Base-by-base conservation (phyloP, 257 asterid genomes). In the Nicotiana paniculata region DNA sequence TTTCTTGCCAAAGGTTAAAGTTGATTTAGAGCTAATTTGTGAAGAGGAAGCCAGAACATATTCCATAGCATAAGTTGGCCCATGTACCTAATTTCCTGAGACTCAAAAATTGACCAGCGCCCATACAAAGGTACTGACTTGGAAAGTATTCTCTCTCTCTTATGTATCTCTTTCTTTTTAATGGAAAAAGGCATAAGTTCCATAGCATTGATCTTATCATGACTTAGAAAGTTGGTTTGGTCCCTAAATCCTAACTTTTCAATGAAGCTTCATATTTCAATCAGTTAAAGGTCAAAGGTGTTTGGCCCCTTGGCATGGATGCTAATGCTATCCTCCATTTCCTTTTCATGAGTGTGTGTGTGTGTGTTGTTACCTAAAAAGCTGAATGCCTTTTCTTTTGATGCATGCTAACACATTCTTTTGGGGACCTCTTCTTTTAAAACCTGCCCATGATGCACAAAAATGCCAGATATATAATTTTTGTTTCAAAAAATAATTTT, bases 211-310 rank as follows among this genome's bases (percentile, higher is more conserved):
- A 46, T 46, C 79, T 72, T 24, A 46, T 72, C 61, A 48, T 46
- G 59, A 46, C 61, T 43, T 24, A 74, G 79, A 24, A 74, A 74
- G 62, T 24, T 46, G 61, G 43, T 24, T 74, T 46, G 79, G 61
- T 74, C 24, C 39, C 15, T 26, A 24, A 74, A 48, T 74, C 13
- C 15, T 74, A 74, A 26, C 79, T 48, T 74, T 74, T 12, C 43
- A 4, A 48, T 48, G 79, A 74, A 48, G 79, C 79, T 48, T 74
- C 43, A 74, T 48, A 48, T 74, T 74, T 74, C 79, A 48, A 74
- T 26, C 21, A 13, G 79, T 46, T 13, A 74, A 74, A 74, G 79
- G 79, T 74, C 79, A 74, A 74, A 74, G 79, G 24, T 74, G 39
- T 74, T 74, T 26, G 79, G 61, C 15, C 79, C 61, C 61, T 72